Evolutionary conservation across 257 asterid species (phyloP).

Genomic region (Plantago elongata): DNA sequence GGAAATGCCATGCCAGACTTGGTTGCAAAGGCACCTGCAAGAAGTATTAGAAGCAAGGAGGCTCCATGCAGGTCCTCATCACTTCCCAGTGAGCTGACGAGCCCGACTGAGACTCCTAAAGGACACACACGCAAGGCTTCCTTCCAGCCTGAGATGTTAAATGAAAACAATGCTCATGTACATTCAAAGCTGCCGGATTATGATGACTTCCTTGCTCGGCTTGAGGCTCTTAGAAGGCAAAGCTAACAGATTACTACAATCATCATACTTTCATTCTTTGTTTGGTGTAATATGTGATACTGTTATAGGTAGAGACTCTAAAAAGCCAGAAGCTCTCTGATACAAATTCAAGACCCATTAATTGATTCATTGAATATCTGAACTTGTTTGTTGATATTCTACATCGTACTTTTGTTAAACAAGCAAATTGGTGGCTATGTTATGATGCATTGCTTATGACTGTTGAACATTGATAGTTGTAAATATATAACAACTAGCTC

Average conservation of each 20-base stretch:
- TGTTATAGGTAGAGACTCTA: too few relatives aligned
- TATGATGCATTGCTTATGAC: too few relatives aligned
- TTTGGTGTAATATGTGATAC: too few relatives aligned
- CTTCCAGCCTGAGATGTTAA: slow-evolving; percentile 37
- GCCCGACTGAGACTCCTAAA: slow-evolving; percentile 26
- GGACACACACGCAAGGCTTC: slow-evolving; percentile 51
- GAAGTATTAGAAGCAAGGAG: slow-evolving; percentile 26
- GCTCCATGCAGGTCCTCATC: slow-evolving; percentile 41
- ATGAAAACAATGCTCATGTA: slow-evolving; percentile 38
- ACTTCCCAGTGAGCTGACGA: slow-evolving; percentile 35
- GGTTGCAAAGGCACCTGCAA: slow-evolving; percentile 12
- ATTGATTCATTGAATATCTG: too few relatives aligned
- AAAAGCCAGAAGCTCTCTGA: too few relatives aligned
- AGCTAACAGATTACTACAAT: slow-evolving; percentile 3
- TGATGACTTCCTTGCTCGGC: slow-evolving; percentile 71
- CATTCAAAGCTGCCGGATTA: slow-evolving; percentile 80
- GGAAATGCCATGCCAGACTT: slow-evolving; percentile 21
- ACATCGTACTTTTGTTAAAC: too few relatives aligned
- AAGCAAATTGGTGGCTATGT: too few relatives aligned
- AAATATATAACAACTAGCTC: too few relatives aligned
- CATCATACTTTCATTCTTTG: too few relatives aligned
- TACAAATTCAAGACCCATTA: too few relatives aligned
- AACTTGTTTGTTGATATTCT: too few relatives aligned
- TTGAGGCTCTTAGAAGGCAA: slow-evolving; percentile 43
- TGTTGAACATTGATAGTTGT: too few relatives aligned